A percentile compares a stretch with the other conserved stretches of the same genome.
Evolutionary conservation across 2,329 filamentous ascomycete genomes (phyloP).

Genomic region (Didymella keratinophila): DNA sequence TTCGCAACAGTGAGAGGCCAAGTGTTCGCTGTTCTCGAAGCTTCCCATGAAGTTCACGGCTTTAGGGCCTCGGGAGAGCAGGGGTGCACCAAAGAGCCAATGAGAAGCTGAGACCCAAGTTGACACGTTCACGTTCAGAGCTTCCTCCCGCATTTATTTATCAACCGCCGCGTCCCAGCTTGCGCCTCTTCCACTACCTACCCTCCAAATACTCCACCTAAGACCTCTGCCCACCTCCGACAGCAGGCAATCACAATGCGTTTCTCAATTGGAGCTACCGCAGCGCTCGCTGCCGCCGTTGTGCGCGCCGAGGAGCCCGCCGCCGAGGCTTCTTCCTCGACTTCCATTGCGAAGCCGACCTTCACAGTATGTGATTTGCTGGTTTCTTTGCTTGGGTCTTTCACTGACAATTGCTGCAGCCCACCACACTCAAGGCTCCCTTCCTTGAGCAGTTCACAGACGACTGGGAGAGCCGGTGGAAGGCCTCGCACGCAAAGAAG

Average conservation of each 20-base stretch:
- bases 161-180: slow-evolving; percentile 34
- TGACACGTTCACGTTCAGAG: slow-evolving; percentile 33
- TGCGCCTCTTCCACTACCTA: slow-evolving; percentile 30
- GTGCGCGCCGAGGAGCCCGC: slow-evolving; percentile 69
- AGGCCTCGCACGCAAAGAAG: slow-evolving; percentile 96
- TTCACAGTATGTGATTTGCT: slow-evolving; percentile 77
- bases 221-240: slow-evolving; percentile 43
- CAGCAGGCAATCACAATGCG: slow-evolving; percentile 49
- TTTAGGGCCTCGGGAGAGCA: slow-evolving; percentile 10
- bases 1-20: slow-evolving; percentile 10
- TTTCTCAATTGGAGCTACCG: slow-evolving; percentile 78
- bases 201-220: slow-evolving; percentile 23
- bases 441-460: slow-evolving; percentile 99
- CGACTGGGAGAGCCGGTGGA: slow-evolving; percentile 94
- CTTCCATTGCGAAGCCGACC: slow-evolving; percentile 73
- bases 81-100: slow-evolving; percentile 16
- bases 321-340: slow-evolving; percentile 62
- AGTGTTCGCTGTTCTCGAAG: slow-evolving; percentile 20
- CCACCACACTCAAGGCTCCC: slow-evolving; percentile 84
- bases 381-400: no score
- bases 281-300: slow-evolving; percentile 73
- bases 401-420: slow-evolving; percentile 62
- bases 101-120: slow-evolving; percentile 17
- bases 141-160: slow-evolving; percentile 38
- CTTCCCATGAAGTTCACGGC: slow-evolving; percentile 12